Evolutionary conservation across 306 rosid genomes (phyloP).

Genomic region (Benincasa hispida): DNA sequence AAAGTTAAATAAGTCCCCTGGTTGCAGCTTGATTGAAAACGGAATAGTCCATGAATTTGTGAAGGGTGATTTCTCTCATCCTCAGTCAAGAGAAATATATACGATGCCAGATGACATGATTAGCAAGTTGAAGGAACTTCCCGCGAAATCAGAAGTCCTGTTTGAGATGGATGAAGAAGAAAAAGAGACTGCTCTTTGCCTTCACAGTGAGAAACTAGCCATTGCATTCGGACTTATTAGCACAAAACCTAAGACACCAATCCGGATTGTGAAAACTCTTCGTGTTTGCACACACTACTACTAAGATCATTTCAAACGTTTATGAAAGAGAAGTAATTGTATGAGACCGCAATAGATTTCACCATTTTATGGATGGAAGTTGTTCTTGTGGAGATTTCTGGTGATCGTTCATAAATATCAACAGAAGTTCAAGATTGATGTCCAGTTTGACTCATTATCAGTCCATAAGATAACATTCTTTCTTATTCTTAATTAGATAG

Average conservation of each 20-base stretch:
- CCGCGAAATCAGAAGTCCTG: slow-evolving; percentile 12
- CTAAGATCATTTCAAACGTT: slow-evolving; percentile 12
- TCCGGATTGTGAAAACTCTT: slow-evolving; percentile 18
- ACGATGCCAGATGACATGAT: slow-evolving; percentile 17
- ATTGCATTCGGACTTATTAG: slow-evolving; percentile 21
- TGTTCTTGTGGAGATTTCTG: slow-evolving; percentile 18
- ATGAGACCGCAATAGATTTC: slow-evolving; percentile 10
- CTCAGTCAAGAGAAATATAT: neutral
- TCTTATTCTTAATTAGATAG: neutral
- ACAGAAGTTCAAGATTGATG: neutral
- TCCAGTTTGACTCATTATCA: neutral
- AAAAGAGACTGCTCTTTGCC: slow-evolving; percentile 20
- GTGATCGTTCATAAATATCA: slow-evolving; percentile 3
- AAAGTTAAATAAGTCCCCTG: neutral
- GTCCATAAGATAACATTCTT: neutral
- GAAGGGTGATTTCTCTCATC: neutral
- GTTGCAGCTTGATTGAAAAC: slow-evolving; percentile 15
- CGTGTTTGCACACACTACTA: slow-evolving; percentile 13
- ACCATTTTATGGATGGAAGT: slow-evolving; percentile 13
- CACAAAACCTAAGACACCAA: slow-evolving; percentile 16
- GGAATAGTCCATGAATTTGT: slow-evolving; percentile 11
- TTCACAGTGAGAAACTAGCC: slow-evolving; percentile 20
- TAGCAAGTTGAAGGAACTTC: slow-evolving; percentile 8
- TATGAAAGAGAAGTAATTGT: slow-evolving; percentile 12
- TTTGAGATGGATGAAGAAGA: slow-evolving; percentile 20